These are phyloP conservation scores for Populus trichocarpa DNA, from an alignment of 441 rosid genomes.

Conservation along the genomic window DNA sequence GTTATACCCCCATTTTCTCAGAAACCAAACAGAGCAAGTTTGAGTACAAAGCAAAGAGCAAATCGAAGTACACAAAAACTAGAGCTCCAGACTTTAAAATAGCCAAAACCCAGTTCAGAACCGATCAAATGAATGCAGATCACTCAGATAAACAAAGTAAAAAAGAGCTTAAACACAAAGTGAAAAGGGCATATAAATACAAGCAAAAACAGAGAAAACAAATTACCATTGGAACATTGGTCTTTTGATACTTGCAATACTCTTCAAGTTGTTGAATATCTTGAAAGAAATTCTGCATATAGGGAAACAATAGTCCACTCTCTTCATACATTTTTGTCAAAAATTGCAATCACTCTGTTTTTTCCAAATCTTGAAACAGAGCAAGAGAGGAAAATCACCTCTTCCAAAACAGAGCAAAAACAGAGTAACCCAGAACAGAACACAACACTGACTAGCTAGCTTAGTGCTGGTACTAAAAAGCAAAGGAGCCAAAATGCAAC, in stretches of 20 bases:
- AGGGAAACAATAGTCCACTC: constrained; percentile 42
- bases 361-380: not conserved
- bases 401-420: constrained; percentile 1
- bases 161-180: not conserved
- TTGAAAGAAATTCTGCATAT: constrained; percentile 59
- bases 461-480: not conserved
- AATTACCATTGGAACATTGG: constrained; percentile 61
- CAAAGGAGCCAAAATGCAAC: constrained; percentile 25
- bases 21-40: constrained; percentile 12
- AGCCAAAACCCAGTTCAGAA: constrained; percentile 27
- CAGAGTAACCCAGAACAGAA: not conserved
- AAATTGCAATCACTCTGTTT: not conserved
- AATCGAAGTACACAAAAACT: constrained; percentile 1
- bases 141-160: constrained; percentile 9
- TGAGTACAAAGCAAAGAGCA: not conserved
- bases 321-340: constrained; percentile 56
- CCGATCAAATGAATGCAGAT: constrained; percentile 31
- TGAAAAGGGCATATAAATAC: not conserved
- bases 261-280: constrained; percentile 82
- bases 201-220: constrained; percentile 7
- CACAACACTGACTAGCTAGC: not conserved
- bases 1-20: constrained; percentile 10
- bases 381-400: constrained; percentile 1
- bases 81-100: not conserved
- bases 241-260: constrained; percentile 58